Conservation (phyloP, 2,329 filamentous ascomycete genomes). For the Alternaria ethzedia region DNA sequence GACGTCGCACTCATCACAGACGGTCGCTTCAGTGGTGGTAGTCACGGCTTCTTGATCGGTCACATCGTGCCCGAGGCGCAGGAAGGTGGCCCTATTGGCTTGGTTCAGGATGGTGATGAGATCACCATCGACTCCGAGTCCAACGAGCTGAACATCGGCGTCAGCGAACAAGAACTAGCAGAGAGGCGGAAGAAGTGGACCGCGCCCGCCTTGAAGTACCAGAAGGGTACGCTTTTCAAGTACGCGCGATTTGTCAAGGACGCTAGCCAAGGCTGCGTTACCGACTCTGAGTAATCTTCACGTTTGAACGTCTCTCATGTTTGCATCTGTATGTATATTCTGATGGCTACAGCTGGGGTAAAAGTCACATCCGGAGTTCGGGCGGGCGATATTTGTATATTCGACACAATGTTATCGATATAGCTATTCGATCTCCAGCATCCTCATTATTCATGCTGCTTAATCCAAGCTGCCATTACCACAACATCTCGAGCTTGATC, state of each 20-base stretch:
- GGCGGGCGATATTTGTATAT: neutral
- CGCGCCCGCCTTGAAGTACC: constrained; percentile 63
- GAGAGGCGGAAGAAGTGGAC: constrained; percentile 59
- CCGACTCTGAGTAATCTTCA: constrained; percentile 51
- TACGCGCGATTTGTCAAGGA: constrained; percentile 63
- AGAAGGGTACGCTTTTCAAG: constrained; percentile 65
- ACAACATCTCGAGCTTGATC: neutral
- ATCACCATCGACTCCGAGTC: constrained; percentile 84
- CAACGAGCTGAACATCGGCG: constrained; percentile 68
- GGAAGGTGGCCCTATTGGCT: constrained; percentile 81
- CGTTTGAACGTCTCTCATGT: neutral
- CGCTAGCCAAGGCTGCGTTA: constrained; percentile 66
- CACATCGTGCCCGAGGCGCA: constrained; percentile 88
- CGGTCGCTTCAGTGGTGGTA: constrained; percentile 79
- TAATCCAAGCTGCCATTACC: neutral
- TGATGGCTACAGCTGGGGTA: neutral
- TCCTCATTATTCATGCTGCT: neutral
- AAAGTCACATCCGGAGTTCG: constrained; percentile 4
- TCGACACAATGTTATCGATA: neutral
- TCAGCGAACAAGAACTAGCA: constrained; percentile 68
- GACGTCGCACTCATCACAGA: constrained; percentile 78
- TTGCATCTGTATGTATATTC: neutral
- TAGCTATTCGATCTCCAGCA: neutral
- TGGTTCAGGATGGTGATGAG: constrained; percentile 80
- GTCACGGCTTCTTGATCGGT: constrained; percentile 85